A percentile compares a stretch with the other conserved stretches of the same genome.
These are phyloP conservation scores for Blastomyces silverae DNA, from an alignment of 2,329 filamentous ascomycete species.

Conservation along the genomic window DNA sequence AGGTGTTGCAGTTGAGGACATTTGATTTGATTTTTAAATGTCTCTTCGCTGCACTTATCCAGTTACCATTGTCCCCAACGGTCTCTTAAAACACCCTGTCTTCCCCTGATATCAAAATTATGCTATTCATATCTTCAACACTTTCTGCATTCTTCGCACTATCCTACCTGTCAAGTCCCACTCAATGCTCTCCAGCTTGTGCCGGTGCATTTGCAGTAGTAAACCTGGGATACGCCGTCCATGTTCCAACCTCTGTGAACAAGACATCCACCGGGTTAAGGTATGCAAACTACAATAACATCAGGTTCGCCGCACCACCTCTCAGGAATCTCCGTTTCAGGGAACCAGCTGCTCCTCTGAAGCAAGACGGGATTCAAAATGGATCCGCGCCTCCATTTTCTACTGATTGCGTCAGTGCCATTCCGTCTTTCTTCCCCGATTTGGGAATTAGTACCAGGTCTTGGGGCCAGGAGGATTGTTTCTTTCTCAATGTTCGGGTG, in stretches of 20 bases:
- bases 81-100: not conserved
- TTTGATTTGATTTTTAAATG: no score
- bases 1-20: not conserved
- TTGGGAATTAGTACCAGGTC: constrained; percentile 14
- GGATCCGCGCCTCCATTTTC: constrained; percentile 5
- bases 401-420: constrained; percentile 14
- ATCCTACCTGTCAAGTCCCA: not conserved
- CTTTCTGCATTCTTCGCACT: not conserved
- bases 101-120: not conserved
- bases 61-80: not conserved
- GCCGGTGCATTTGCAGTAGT: constrained; percentile 8
- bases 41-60: not conserved
- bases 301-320: constrained; percentile 17
- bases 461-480: constrained; percentile 19
- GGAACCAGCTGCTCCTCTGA: constrained; percentile 8
- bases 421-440: constrained; percentile 7
- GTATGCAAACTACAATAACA: constrained; percentile 18
- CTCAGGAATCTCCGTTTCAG: constrained; percentile 12
- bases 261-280: constrained; percentile 1
- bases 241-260: constrained; percentile 11
- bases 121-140: not conserved
- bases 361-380: constrained; percentile 12
- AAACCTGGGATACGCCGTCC: constrained; percentile 14
- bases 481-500: constrained; percentile 18
- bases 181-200: not conserved